Base-by-base conservation (phyloP, 306 rosid species). In the Prunus davidiana region DNA sequence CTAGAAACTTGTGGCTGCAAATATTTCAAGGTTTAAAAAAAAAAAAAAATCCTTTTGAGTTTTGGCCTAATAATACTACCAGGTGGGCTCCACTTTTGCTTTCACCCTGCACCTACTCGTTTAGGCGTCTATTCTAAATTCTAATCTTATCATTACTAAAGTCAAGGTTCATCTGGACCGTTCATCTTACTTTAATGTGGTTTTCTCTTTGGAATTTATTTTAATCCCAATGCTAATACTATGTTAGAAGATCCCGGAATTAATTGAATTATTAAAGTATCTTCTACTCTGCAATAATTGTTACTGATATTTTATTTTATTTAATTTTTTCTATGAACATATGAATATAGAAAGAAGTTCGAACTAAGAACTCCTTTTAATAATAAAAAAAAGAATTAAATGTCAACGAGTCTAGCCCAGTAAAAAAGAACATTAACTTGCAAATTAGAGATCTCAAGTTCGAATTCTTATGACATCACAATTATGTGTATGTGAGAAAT, bases 401-500 rank as follows among this genome's bases (percentile, higher is more conserved):
- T 28, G 30, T 3, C 0, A 28, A 28, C 3, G 3, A 3, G 3
- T 28, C 30, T 28, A 28, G 0, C 0, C 0, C 0, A 28, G 0
- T 28, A 3, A 2, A 28, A 28, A 28, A 28, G 0, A 0, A 0
- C 3, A 2, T 27, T 28, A 3, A 28, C 3, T 28, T 28, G 30
- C 0, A 28, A 0, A 28, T 0, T 28, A 0, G 3, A 28, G 0
- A 0, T 3, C 3, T 28, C 30, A 28, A 2, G 0, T 28, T 28
- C 3, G 3, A 28, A 28, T 0, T 0, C 0, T 0, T 0, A 28
- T 28, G 3, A 28, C 0, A 28, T 28, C 3, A 28, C 3, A 28
- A 3, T 28, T 28, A 3, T 27, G 1, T 27, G 3, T 27, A 3
- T 27, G 0, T 2, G 28, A 27, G 3, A 27, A 27, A 27, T 2